Conservation (phyloP, 345 rosid genomes). For the Gossypium ekmanianum region DNA sequence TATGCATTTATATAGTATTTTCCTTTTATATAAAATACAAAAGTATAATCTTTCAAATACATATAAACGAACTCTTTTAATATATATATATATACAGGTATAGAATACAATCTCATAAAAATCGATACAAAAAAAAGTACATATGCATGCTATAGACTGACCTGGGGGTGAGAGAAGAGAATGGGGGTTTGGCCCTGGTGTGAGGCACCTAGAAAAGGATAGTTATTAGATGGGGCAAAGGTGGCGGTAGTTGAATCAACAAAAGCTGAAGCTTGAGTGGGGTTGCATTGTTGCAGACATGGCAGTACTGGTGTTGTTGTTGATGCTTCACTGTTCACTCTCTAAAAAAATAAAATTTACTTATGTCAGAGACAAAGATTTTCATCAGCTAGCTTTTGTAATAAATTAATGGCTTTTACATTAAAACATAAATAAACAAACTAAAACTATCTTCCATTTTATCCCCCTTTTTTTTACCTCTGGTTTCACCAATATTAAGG, state of each 20-base stretch:
- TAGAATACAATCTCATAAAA: neutral
- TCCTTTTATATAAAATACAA: no score
- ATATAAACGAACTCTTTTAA: neutral
- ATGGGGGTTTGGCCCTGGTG: slow-evolving; percentile 29
- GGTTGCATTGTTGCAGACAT: slow-evolving; percentile 6
- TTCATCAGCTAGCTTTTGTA: slow-evolving; percentile 28
- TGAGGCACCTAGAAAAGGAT: slow-evolving; percentile 24
- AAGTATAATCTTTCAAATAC: no score
- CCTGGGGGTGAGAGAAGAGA: slow-evolving; percentile 6
- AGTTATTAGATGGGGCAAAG: slow-evolving; percentile 28
- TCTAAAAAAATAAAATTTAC: slow-evolving; percentile 22
- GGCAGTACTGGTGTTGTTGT: neutral
- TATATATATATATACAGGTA: neutral
- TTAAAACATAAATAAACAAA: neutral
- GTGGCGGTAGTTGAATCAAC: slow-evolving; percentile 15
- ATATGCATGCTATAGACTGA: neutral
- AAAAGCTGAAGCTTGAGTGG: slow-evolving; percentile 9
- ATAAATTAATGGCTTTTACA: neutral
- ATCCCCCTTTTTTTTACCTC: slow-evolving; percentile 33
- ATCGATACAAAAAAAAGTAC: no score
- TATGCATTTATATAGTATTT: neutral
- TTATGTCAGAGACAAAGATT: slow-evolving; percentile 35
- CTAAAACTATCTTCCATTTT: neutral
- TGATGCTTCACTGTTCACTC: slow-evolving; percentile 23
- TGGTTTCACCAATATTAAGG: slow-evolving; percentile 37